Evolutionary conservation across 1,139 yeast genomes (phyloP).

Genomic region (Torulaspora pretoriensis): DNA sequence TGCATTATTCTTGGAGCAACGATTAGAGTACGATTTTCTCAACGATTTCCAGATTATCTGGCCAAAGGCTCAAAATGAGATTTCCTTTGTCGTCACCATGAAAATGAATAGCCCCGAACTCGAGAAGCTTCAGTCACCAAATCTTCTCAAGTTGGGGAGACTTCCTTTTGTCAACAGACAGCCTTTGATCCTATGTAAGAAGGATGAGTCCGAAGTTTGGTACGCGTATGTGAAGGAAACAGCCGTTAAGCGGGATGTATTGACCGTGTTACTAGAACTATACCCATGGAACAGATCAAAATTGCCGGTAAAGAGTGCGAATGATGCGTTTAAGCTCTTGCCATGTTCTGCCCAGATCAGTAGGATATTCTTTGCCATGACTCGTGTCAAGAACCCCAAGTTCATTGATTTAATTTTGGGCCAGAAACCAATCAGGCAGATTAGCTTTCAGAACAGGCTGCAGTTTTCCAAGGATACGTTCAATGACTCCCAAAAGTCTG

Average conservation of each 20-base stretch:
- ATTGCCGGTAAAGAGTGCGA: slow-evolving; percentile 42
- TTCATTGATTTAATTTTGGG: slow-evolving; percentile 60
- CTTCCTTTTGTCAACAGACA: slow-evolving; percentile 44
- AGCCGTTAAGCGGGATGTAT: slow-evolving; percentile 35
- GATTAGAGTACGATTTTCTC: slow-evolving; percentile 44
- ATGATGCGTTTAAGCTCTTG: slow-evolving; percentile 44
- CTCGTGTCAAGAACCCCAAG: slow-evolving; percentile 51
- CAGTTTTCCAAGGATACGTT: slow-evolving; percentile 47
- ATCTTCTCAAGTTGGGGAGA: slow-evolving; percentile 38
- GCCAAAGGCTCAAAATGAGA: slow-evolving; percentile 48
- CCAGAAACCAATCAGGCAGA: slow-evolving; percentile 54
- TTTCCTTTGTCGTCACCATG: slow-evolving; percentile 36
- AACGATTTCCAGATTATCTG: slow-evolving; percentile 50
- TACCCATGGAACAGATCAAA: slow-evolving; percentile 55
- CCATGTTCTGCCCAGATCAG: slow-evolving; percentile 63
- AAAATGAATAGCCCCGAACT: slow-evolving; percentile 39
- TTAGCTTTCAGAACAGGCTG: slow-evolving; percentile 52
- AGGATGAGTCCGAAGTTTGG: slow-evolving; percentile 42
- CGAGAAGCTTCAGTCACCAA: slow-evolving; percentile 38
- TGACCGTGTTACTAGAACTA: slow-evolving; percentile 48
- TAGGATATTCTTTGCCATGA: slow-evolving; percentile 62
- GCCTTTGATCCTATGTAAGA: slow-evolving; percentile 42
- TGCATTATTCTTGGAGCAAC: slow-evolving; percentile 60
- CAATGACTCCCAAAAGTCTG: slow-evolving; percentile 63
- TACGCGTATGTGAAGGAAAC: slow-evolving; percentile 44